phyloP scores from a whole-genome alignment of 164 flowering plant genomes.

The Tetrastigma voinierianum region DNA sequence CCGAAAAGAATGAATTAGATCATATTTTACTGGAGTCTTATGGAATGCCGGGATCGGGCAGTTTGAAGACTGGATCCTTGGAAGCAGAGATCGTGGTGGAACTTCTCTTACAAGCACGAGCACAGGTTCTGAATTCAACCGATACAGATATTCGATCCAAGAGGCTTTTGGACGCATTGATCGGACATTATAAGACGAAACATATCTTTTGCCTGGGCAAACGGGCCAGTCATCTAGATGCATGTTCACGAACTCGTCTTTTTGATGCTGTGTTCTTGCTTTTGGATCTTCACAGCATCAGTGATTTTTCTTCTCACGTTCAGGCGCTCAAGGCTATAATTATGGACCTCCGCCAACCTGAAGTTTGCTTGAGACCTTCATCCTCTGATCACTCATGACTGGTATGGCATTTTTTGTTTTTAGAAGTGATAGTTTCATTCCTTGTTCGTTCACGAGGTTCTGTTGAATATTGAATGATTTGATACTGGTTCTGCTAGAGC shows the following conservation, averaged over 20 bases:
- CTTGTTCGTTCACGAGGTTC: background rate
- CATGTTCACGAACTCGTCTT: constrained; percentile 1
- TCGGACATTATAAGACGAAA: constrained; percentile 14
- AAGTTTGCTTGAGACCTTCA: background rate
- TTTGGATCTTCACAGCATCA: constrained; percentile 15
- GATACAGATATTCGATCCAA: constrained; percentile 14
- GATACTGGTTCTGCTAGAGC: background rate
- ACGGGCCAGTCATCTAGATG: constrained; percentile 13
- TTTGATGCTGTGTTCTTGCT: constrained; percentile 14
- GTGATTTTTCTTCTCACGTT: constrained; percentile 11
- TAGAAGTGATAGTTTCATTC: background rate
- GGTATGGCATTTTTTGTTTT: constrained; percentile 2
- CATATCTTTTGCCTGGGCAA: constrained; percentile 15
- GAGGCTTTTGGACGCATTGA: constrained; percentile 26
- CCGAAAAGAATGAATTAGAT: background rate
- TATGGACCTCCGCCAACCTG: constrained; percentile 32
- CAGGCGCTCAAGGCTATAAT: background rate
- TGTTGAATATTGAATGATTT: background rate
- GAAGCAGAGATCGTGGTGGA: constrained; percentile 19
- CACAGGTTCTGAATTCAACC: constrained; percentile 14
- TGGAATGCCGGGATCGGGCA: background rate
- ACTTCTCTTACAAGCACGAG: constrained; percentile 16
- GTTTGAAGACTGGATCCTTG: constrained; percentile 6
- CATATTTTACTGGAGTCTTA: background rate
- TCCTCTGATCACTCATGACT: background rate